Evolutionary conservation across 208 protist species (phyloP), one percentile per base, ranked within the genome.

Genomic region (Blechomonas ayalai): DNA sequence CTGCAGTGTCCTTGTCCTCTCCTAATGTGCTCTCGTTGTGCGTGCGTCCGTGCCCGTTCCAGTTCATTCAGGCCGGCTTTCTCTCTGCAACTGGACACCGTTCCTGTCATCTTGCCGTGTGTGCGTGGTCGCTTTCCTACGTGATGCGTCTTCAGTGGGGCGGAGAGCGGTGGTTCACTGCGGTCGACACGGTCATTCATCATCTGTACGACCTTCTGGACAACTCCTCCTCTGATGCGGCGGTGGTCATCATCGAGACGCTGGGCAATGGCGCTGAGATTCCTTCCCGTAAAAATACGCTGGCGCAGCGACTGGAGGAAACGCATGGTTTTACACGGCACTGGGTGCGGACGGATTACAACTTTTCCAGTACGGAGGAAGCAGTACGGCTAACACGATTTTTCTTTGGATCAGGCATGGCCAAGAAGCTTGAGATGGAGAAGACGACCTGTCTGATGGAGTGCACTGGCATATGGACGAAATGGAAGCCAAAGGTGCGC

Each of bases 111-210:
- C 32, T 89, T 15, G 50, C 84, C 3, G 76, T 87, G 0, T 88
- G 75, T 37, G 83, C 83, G 35, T 92, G 83, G 80, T 75, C 83
- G n/a, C 61, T 92, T 16, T 88, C 78, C 24, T 89, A 87, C 23
- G 72, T 92, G 15, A 80, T 86, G 79, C 83, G 83, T 7, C 49
- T 64, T 51, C 55, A 69, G 48, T 92, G 83, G 80, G 80, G 73
- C 24, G 65, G 49, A 3, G 63, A 69, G 7, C 53, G 54, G 36
- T 91, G 82, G 82, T 73, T 83, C 47, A 67, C 51, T 0, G 68
- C 68, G 0, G 54, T 87, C 10, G 75, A 87, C 32, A 32, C 47
- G 0, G 69, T 76, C 3, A 26, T 91, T 35, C 12, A 58, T 4
- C 58, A 44, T 3, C 39, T 91, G 22, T 2, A 64, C 0, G 22